Conservation (phyloP, 2,329 filamentous ascomycete genomes). For the Ophioceras dolichostomum region DNA sequence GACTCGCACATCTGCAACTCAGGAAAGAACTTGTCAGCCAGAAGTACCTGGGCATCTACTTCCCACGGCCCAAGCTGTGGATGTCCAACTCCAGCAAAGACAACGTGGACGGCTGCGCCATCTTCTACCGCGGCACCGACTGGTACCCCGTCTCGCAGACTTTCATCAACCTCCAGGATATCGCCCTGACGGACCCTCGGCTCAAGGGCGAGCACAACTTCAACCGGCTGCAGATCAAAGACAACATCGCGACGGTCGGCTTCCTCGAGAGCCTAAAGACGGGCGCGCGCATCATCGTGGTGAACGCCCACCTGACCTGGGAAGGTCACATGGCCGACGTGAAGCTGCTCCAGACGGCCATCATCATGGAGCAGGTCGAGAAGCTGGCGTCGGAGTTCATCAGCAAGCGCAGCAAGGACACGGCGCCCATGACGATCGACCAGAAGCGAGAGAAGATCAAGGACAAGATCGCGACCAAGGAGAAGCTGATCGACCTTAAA, state of each 20-base stretch:
- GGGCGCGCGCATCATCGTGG: conserved; percentile 82
- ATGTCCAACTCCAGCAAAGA: conserved; percentile 85
- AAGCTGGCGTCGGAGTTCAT: too few relatives aligned
- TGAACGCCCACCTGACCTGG: conserved; percentile 93
- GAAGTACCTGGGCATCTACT: conserved; percentile 91
- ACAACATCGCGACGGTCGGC: conserved; percentile 86
- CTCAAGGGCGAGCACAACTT: conserved; percentile 93
- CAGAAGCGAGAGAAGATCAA: too few relatives aligned
- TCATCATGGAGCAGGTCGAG: conserved; percentile 83
- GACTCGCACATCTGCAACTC: too few relatives aligned
- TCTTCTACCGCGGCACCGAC: too few relatives aligned
- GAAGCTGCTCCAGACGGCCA: conserved; percentile 91
- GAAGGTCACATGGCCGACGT: conserved; percentile 84
- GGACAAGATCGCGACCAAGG: conserved; percentile 60
- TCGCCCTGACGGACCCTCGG: too few relatives aligned
- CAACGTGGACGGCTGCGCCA: conserved; percentile 89
- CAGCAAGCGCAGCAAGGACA: too few relatives aligned
- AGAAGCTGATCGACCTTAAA: conserved; percentile 23
- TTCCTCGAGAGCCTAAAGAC: conserved; percentile 89
- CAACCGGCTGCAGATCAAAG: conserved; percentile 96
- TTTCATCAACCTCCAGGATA: too few relatives aligned
- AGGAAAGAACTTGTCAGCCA: conserved; percentile 72
- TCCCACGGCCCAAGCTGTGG: conserved; percentile 77
- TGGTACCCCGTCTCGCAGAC: too few relatives aligned
- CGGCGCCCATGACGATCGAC: too few relatives aligned